Conservation (phyloP, 768 basidiomycete species). For the Grammothele lineata region DNA sequence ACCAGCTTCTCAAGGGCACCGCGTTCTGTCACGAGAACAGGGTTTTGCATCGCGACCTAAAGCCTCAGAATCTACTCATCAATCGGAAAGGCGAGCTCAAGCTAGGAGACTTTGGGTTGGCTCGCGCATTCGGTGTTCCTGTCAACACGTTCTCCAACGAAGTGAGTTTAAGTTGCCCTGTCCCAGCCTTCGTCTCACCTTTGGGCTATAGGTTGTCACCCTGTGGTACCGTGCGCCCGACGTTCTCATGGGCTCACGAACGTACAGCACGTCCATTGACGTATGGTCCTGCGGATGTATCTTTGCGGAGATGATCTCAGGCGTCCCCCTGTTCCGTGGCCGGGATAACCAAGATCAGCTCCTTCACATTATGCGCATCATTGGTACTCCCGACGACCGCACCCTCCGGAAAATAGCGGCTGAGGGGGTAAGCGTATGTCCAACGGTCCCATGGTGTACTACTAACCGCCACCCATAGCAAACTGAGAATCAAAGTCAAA, state of each 20-base stretch:
- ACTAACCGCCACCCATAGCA: too few species aligned
- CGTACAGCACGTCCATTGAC: conserved; percentile 97
- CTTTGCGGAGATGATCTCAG: conserved; percentile 99
- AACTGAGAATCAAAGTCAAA: conserved; percentile 74
- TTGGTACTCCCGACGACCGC: conserved; percentile 90
- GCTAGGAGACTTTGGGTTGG: conserved; percentile 95
- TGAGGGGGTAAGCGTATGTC: conserved; percentile 68
- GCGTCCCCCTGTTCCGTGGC: conserved; percentile 93
- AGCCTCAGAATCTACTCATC: conserved; percentile 97
- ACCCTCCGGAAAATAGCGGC: conserved; percentile 84
- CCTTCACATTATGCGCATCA: conserved; percentile 95
- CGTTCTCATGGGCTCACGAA: conserved; percentile 92
- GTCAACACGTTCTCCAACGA: conserved; percentile 99
- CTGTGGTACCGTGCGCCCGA: conserved; percentile 99
- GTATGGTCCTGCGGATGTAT: conserved; percentile 99
- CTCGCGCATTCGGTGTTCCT: conserved; percentile 96
- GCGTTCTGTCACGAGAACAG: conserved; percentile 99
- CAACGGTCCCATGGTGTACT: too few species aligned
- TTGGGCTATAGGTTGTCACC: conserved; percentile 79
- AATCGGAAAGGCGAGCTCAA: conserved; percentile 97
- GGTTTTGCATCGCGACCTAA: conserved; percentile 95
- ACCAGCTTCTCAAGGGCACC: conserved; percentile 93
- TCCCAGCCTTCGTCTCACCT: conserved; percentile 1
- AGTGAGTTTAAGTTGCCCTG: conserved; percentile 33
- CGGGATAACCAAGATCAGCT: conserved; percentile 97